Conservation (phyloP, 2,329 filamentous ascomycete genomes). For the Pseudogymnoascus sp. region DNA sequence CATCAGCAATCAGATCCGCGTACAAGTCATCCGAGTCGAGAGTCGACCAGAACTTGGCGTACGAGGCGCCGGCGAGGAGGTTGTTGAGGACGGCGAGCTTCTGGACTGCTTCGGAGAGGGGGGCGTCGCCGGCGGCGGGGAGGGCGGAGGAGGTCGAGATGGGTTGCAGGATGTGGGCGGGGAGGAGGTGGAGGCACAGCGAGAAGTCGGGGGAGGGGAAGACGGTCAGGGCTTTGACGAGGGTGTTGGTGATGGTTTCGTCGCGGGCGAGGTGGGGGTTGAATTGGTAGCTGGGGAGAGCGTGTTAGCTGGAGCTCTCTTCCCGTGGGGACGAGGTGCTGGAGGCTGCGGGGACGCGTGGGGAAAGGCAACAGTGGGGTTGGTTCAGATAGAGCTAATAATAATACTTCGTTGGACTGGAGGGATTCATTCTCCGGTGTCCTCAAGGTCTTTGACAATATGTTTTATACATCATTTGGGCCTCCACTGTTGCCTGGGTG, state of each 20-base stretch:
- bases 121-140: constrained; percentile 50
- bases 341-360: not conserved
- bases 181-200: constrained; percentile 87
- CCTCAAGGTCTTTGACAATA: constrained; percentile 53
- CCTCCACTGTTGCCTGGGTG: constrained; percentile 6
- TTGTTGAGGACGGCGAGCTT: constrained; percentile 61
- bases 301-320: not conserved
- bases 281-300: constrained; percentile 77
- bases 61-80: constrained; percentile 83
- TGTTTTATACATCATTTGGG: constrained; percentile 13
- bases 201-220: constrained; percentile 95
- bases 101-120: constrained; percentile 73
- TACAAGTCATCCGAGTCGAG: constrained; percentile 92
- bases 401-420: constrained; percentile 55
- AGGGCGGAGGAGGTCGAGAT: constrained; percentile 39
- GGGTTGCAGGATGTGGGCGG: constrained; percentile 65
- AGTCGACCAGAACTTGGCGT: constrained; percentile 85
- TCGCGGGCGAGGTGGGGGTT: constrained; percentile 97
- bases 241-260: constrained; percentile 96
- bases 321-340: constrained; percentile 13
- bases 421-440: constrained; percentile 47
- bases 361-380: constrained; percentile 10
- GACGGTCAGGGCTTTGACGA: constrained; percentile 94
- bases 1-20: constrained; percentile 89
- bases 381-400: constrained; percentile 69